Percentiles rank a stretch among this genome's conserved stretches.
These are phyloP conservation scores for Phytopythium ostracodes DNA, from an alignment of 352 stramenopile species.

Conservation along the genomic window DNA sequence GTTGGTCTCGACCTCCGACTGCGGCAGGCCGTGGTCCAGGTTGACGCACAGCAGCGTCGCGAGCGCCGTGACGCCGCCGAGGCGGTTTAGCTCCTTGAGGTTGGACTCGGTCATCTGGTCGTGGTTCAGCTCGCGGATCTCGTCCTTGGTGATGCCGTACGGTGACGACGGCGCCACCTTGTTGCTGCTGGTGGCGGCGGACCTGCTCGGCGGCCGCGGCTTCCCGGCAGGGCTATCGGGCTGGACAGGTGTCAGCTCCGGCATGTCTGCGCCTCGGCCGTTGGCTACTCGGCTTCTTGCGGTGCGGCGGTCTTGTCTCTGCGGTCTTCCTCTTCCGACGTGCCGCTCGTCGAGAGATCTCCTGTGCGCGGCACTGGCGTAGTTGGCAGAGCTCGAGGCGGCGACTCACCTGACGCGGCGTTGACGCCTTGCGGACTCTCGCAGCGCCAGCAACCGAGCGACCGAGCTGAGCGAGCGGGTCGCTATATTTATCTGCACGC, in stretches of 20 bases:
- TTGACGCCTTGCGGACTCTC: neutral
- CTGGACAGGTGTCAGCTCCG: slow-evolving; percentile 50
- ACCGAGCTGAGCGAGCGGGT: neutral
- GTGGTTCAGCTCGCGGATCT: slow-evolving; percentile 63
- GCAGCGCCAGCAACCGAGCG: neutral
- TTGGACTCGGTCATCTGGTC: slow-evolving; percentile 84
- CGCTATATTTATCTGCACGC: neutral
- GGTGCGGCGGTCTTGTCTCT: no score
- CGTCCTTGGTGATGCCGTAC: slow-evolving; percentile 69
- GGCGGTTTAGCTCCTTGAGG: slow-evolving; percentile 46
- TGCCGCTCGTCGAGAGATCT: no score
- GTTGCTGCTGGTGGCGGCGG: slow-evolving; percentile 22
- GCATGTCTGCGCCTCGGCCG: slow-evolving; percentile 11
- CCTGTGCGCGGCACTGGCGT: no score
- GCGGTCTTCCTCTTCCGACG: no score
- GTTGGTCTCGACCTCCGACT: slow-evolving; percentile 50
- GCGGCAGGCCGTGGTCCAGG: slow-evolving; percentile 51
- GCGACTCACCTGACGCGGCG: neutral
- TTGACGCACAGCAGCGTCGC: slow-evolving; percentile 70
- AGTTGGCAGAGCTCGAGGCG: neutral
- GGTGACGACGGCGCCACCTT: slow-evolving; percentile 70
- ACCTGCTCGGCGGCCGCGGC: slow-evolving; percentile 15
- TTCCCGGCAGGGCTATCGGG: slow-evolving; percentile 22
- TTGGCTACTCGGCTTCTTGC: neutral
- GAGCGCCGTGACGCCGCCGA: slow-evolving; percentile 50